These are phyloP conservation scores for Lichtheimia hyalospora DNA, from an alignment of 371 early-diverging fungal species.

Conservation along the genomic window DNA sequence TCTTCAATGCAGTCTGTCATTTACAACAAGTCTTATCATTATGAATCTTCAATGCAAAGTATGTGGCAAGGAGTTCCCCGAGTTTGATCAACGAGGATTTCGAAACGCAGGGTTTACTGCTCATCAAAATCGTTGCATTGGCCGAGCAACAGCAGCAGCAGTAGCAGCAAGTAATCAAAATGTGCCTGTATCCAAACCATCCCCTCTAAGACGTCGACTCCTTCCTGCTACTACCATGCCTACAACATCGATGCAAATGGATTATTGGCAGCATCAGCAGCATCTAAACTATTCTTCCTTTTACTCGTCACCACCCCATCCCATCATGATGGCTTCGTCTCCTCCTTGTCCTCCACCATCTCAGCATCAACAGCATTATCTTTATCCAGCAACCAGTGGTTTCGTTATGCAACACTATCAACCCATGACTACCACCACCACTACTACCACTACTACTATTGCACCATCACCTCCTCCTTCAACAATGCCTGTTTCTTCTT, in stretches of 20 bases:
- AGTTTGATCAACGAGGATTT: constrained; percentile 42
- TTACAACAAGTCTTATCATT: background rate
- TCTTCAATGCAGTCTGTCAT: background rate
- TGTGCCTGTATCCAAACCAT: background rate
- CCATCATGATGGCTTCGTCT: background rate
- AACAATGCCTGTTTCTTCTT: background rate
- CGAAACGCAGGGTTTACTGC: constrained; percentile 42
- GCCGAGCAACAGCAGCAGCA: constrained; percentile 1
- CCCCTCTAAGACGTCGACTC: constrained; percentile 4
- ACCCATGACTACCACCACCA: background rate
- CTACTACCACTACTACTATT: no score
- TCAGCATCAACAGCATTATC: background rate
- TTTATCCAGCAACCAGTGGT: background rate
- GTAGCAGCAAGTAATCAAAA: background rate
- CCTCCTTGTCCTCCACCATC: background rate
- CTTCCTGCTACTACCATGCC: constrained; percentile 1
- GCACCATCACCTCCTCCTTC: background rate
- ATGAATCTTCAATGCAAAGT: constrained; percentile 24
- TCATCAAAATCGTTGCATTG: constrained; percentile 39
- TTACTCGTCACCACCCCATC: background rate
- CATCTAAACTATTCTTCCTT: background rate
- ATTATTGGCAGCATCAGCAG: background rate
- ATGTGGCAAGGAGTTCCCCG: constrained; percentile 32
- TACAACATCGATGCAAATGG: background rate
- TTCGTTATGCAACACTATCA: background rate